phyloP scores from a whole-genome alignment of 202 grass and related monocot genomes.

The Eragrostis tef region DNA sequence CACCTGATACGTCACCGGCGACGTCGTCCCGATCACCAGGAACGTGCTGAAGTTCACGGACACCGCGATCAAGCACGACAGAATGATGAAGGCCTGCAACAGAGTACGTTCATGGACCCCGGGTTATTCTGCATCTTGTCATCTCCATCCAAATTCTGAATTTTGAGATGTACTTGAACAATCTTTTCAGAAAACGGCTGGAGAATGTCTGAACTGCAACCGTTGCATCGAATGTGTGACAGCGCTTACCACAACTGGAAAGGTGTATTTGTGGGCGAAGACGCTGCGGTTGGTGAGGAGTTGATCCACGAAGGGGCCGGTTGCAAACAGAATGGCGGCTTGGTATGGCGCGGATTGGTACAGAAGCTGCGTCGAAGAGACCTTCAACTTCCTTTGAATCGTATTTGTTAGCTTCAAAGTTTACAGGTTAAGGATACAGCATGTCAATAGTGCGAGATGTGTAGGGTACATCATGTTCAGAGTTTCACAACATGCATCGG shows the following conservation, averaged over 20 bases:
- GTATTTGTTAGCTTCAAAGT: constrained; percentile 80
- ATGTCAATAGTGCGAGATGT: neutral
- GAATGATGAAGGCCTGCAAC: constrained; percentile 76
- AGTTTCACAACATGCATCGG: neutral
- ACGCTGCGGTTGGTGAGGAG: constrained; percentile 80
- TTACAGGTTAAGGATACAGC: constrained; percentile 60
- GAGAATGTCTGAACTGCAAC: neutral
- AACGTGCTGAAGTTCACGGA: constrained; percentile 97
- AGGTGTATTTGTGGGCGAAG: constrained; percentile 64
- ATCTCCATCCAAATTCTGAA: neutral
- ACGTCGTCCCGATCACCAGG: constrained; percentile 89
- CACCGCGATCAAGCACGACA: constrained; percentile 91
- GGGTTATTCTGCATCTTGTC: neutral
- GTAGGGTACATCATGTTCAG: neutral
- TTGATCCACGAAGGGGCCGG: constrained; percentile 78
- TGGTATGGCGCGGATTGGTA: constrained; percentile 89
- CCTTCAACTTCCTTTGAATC: constrained; percentile 93
- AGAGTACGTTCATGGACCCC: neutral
- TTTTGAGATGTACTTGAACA: neutral
- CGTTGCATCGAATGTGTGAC: neutral
- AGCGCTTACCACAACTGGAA: constrained; percentile 61
- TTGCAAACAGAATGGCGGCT: constrained; percentile 67
- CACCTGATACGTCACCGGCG: constrained; percentile 93
- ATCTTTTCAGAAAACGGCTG: neutral
- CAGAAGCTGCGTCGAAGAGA: constrained; percentile 84